A percentile compares a stretch with the other conserved stretches of the same genome.
phyloP scores from a whole-genome alignment of 129 eudicot genomes.

The Saposhnikovia divaricata region DNA sequence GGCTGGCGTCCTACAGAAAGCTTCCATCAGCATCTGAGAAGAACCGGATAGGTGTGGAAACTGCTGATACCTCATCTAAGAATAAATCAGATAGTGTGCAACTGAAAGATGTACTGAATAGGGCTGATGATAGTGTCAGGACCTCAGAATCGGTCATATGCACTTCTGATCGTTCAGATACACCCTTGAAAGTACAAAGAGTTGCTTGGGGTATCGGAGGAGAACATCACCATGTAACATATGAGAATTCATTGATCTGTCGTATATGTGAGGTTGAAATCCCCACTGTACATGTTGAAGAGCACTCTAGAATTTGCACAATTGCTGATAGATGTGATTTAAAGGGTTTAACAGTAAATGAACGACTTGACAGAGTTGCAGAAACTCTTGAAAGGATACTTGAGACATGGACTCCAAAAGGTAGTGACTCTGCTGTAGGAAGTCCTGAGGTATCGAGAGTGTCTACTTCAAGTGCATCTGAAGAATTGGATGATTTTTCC shows the following conservation, averaged over 20 bases:
- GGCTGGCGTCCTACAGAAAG: slow-evolving; percentile 84
- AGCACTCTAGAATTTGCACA: slow-evolving; percentile 93
- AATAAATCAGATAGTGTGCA: slow-evolving; percentile 31
- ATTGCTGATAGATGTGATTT: slow-evolving; percentile 96
- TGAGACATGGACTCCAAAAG: slow-evolving; percentile 72
- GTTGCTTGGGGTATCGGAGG: slow-evolving; percentile 45
- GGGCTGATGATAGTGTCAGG: slow-evolving; percentile 18
- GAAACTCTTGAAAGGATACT: slow-evolving; percentile 80
- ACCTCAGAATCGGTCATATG: slow-evolving; percentile 33
- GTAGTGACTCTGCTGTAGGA: slow-evolving; percentile 34
- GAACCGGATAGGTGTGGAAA: slow-evolving; percentile 36
- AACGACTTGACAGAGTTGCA: slow-evolving; percentile 81
- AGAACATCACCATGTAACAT: slow-evolving; percentile 49
- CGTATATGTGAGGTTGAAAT: slow-evolving; percentile 99
- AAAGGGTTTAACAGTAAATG: slow-evolving; percentile 82
- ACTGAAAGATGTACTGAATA: slow-evolving; percentile 27
- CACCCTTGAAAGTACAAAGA: slow-evolving; percentile 33
- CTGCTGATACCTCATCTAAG: slow-evolving; percentile 41
- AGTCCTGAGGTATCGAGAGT: slow-evolving; percentile 49
- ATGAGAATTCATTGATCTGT: slow-evolving; percentile 76
- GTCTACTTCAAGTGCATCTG: slow-evolving; percentile 41
- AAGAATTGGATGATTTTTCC: slow-evolving; percentile 49
- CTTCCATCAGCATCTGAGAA: slow-evolving; percentile 60
- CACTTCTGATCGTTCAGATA: slow-evolving; percentile 36
- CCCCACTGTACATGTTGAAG: slow-evolving; percentile 80